phyloP scores from a whole-genome alignment of 441 rosid genomes.

The Bruguiera hainesii region DNA sequence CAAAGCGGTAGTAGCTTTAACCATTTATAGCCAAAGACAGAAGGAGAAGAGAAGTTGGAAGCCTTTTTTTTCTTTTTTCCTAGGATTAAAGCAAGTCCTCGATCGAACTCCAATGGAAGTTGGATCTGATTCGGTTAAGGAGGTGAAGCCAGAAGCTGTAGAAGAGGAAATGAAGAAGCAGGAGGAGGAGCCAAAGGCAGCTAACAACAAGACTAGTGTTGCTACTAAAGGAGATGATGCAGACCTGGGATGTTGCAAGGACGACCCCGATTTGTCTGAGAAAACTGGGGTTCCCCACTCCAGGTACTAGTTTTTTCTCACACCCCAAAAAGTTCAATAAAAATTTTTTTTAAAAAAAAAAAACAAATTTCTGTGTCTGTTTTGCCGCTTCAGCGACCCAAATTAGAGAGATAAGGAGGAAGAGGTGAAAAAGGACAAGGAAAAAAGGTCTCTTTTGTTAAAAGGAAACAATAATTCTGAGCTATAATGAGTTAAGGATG shows the following conservation, averaged over 20 bases:
- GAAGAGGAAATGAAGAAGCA: conserved; percentile 10
- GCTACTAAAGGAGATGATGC: neutral
- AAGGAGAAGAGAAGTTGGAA: too few relatives aligned
- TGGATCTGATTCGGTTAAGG: conserved; percentile 16
- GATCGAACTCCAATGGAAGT: conserved; percentile 21
- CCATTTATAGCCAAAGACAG: too few relatives aligned
- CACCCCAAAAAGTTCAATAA: neutral
- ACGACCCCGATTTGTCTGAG: neutral
- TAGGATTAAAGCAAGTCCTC: neutral
- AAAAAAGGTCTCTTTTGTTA: too few relatives aligned
- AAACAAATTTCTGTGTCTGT: too few relatives aligned
- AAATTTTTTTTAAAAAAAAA: neutral
- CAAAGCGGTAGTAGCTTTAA: too few relatives aligned
- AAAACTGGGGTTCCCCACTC: neutral
- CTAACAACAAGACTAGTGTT: neutral
- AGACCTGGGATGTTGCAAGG: conserved; percentile 7
- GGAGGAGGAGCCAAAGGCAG: neutral
- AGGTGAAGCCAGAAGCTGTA: conserved; percentile 28
- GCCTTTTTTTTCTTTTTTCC: too few relatives aligned
- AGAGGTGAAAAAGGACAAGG: neutral
- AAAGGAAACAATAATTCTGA: too few relatives aligned
- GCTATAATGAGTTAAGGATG: too few relatives aligned
- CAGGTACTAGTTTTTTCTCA: conserved; percentile 8
- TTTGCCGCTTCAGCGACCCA: too few relatives aligned
- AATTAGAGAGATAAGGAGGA: neutral